Percentiles rank a stretch among this genome's conserved stretches.
phyloP scores from a whole-genome alignment of 352 stramenopile genomes.

The Thraustochytrium striatum region DNA sequence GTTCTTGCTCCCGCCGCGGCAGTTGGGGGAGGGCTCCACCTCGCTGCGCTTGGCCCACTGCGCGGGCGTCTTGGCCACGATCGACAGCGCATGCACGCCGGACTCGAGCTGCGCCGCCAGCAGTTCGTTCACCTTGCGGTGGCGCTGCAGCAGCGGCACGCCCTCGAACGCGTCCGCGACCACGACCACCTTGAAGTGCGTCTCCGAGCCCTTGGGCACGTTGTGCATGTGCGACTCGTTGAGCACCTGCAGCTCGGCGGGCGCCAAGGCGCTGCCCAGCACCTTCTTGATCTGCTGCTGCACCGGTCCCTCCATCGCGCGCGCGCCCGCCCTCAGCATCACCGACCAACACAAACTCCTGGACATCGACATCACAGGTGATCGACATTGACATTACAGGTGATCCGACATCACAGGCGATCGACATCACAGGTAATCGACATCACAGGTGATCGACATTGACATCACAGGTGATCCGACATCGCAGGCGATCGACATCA shows the following conservation, averaged over 20 bases:
- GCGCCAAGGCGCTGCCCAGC: slow-evolving; percentile 60
- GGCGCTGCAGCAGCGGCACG: slow-evolving; percentile 74
- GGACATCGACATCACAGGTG: background rate
- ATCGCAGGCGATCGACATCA: too few relatives aligned
- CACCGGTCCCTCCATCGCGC: background rate
- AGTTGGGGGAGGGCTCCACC: slow-evolving; percentile 10
- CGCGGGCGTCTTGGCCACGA: slow-evolving; percentile 84
- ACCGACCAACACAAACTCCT: background rate
- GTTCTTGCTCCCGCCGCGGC: slow-evolving; percentile 26
- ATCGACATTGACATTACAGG: too few relatives aligned
- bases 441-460: background rate
- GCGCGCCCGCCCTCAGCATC: background rate
- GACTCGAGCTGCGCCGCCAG: slow-evolving; percentile 75
- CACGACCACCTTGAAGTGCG: slow-evolving; percentile 93
- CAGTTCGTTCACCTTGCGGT: slow-evolving; percentile 82
- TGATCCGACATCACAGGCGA: too few relatives aligned
- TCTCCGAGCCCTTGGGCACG: slow-evolving; percentile 84
- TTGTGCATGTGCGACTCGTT: slow-evolving; percentile 94
- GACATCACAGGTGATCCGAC: too few relatives aligned
- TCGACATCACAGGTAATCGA: too few relatives aligned
- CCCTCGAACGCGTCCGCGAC: slow-evolving; percentile 81
- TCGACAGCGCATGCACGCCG: slow-evolving; percentile 86
- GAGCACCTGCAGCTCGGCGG: slow-evolving; percentile 72
- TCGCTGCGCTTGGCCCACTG: slow-evolving; percentile 67
- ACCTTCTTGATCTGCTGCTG: slow-evolving; percentile 4